Base-by-base conservation (phyloP, 306 rosid genomes). In the Quercus bicolor region DNA sequence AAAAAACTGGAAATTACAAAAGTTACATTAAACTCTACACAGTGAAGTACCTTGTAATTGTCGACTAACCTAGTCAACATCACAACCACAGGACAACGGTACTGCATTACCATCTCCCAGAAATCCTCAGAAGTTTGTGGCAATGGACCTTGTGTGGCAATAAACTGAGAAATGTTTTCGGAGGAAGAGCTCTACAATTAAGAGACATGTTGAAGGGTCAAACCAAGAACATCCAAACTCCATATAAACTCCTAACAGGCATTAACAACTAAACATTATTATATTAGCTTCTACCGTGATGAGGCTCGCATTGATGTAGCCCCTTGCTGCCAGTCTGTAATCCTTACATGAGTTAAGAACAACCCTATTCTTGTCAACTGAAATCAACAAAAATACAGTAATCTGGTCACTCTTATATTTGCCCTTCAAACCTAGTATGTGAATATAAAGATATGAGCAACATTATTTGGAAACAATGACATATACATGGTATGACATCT, bases 81-180 rank as follows among this genome's bases (percentile, higher is more conserved):
- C 70, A 95, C 89, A 82, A 95, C 82, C 37, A 86, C 94, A 76
- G 97, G 98, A 82, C 98, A 91, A 43, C n/a, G 89, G 55, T 84
- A 76, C 84, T 95, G 94, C 31, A 91, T 78, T 56, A 90, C 84
- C 98, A 95, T 92, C 87, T 90, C 98, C 99, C 99, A 95, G 87
- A 95, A 95, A 89, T 93, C 99, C 86, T 93, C 96, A 18, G 79
- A 95, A 14, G 99, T 95, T 82, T 91, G 91, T 5, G 90, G 97
- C 75, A 93, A 84, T 1, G 99, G 99, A 45, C 98, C 98, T 92
- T 95, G 98, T 19, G 98, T 93, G 68, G 98, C 98, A 62, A 95
- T 83, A 85, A 95, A 95, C 76, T 75, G 86, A 33, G 98, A 90
- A 75, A 90, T 79, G 73, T 10, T 77, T 77, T 88, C 89, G 5